phyloP scores from a whole-genome alignment of 1,284 basidiomycete species.

The Omphalotus olearius region DNA sequence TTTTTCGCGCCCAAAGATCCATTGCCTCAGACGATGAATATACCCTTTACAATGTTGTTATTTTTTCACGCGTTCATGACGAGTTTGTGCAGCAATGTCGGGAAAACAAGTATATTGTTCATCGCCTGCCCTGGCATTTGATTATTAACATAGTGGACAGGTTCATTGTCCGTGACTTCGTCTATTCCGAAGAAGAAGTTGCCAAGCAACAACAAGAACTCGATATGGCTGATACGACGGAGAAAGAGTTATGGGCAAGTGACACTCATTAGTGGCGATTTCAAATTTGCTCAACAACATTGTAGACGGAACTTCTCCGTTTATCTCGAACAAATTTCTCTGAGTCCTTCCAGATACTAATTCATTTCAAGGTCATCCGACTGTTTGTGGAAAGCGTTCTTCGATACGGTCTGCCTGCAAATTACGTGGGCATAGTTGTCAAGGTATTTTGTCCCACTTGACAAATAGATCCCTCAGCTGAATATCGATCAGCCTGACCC shows the following conservation, averaged over 20 bases:
- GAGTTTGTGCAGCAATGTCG: conserved; percentile 93
- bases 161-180: conserved; percentile 92
- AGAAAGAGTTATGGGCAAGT: conserved; percentile 97
- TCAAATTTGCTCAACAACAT: conserved; percentile 11
- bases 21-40: conserved; percentile 89
- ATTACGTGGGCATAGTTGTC: conserved; percentile 80
- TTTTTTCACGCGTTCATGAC: conserved; percentile 91
- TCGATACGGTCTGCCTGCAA: conserved; percentile 92
- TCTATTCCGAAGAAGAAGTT: conserved; percentile 86
- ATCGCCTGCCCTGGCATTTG: neutral
- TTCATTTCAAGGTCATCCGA: conserved; percentile 90
- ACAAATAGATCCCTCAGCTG: neutral
- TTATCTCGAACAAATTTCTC: conserved; percentile 95
- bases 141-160: conserved; percentile 26
- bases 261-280: neutral
- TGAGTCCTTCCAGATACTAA: conserved; percentile 92
- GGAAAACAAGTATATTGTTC: conserved; percentile 77
- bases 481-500: conserved; percentile 68
- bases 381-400: conserved; percentile 95
- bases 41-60: conserved; percentile 80
- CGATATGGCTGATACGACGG: conserved; percentile 75
- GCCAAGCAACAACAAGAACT: conserved; percentile 83
- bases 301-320: conserved; percentile 89
- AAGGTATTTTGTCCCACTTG: conserved; percentile 49
- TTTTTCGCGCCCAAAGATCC: conserved; percentile 30